Percentiles rank a stretch among this genome's conserved stretches.
phyloP scores from a whole-genome alignment of 208 protist genomes.

The Wallacemonas sp. region DNA sequence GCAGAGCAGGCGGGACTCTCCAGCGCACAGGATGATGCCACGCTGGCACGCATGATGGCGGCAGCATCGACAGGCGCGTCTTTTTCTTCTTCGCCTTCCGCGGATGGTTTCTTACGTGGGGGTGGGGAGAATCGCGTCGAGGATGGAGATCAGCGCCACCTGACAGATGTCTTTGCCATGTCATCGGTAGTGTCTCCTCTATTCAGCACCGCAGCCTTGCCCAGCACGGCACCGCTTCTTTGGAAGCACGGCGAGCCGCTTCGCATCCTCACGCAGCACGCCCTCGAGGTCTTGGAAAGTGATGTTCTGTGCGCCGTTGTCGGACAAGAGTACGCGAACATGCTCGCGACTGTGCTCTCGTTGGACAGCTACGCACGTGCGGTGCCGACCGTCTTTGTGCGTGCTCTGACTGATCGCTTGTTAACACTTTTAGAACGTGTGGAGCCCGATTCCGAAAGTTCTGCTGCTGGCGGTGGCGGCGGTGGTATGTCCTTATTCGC shows the following conservation, averaged over 20 bases:
- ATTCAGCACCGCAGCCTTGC: not conserved
- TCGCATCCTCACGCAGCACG: constrained; percentile 44
- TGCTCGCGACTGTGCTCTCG: constrained; percentile 49
- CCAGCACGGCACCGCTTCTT: constrained; percentile 51
- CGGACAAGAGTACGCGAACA: constrained; percentile 57
- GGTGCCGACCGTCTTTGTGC: constrained; percentile 37
- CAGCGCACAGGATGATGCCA: too few relatives aligned
- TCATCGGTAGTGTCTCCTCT: not conserved
- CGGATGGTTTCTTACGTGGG: too few relatives aligned
- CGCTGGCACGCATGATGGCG: too few relatives aligned
- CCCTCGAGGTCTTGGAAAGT: constrained; percentile 71
- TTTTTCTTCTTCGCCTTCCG: too few relatives aligned
- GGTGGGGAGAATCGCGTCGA: too few relatives aligned
- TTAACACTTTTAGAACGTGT: constrained; percentile 47
- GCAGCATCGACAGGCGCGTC: too few relatives aligned
- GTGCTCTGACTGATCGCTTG: constrained; percentile 33
- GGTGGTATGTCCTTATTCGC: too few relatives aligned
- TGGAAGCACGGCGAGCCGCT: constrained; percentile 77
- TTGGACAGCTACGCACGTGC: constrained; percentile 55
- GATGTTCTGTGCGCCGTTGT: constrained; percentile 47
- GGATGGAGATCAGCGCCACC: too few relatives aligned
- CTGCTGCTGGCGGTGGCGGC: not conserved
- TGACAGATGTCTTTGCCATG: not conserved
- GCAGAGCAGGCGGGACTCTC: too few relatives aligned
- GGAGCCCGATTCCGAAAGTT: too few relatives aligned